Conservation (phyloP, 139 green algal genomes). For the Auxenochlorella protothecoides region DNA sequence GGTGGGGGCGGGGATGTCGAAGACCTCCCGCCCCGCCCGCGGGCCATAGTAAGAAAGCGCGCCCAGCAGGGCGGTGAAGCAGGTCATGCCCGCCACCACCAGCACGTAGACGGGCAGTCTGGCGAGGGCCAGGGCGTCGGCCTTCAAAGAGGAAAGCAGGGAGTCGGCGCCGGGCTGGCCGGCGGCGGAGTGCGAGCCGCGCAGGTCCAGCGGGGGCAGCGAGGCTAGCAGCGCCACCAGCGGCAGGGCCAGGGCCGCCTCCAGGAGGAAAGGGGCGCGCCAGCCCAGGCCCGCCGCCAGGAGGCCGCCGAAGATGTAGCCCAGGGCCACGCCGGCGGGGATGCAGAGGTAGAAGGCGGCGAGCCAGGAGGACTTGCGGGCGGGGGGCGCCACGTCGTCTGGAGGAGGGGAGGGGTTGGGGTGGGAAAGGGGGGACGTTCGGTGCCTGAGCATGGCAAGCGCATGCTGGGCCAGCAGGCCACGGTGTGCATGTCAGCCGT, state of each 20-base stretch:
- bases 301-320: conserved; percentile 76
- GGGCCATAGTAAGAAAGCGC: conserved; percentile 73
- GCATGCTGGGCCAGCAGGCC: no score
- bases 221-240: conserved; percentile 52
- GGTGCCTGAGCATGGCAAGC: no score
- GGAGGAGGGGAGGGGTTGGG: background rate
- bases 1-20: conserved; percentile 26
- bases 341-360: conserved; percentile 90
- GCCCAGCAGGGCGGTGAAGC: conserved; percentile 73
- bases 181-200: conserved; percentile 14
- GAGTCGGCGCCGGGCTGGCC: background rate
- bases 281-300: conserved; percentile 49
- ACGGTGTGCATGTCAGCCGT: no score
- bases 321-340: conserved; percentile 54
- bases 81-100: conserved; percentile 30
- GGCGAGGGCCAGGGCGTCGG: background rate
- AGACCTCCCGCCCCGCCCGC: conserved; percentile 51
- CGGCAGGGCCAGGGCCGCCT: conserved; percentile 66
- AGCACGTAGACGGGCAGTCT: conserved; percentile 2
- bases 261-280: conserved; percentile 72
- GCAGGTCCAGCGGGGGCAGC: conserved; percentile 47
- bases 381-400: conserved; percentile 79
- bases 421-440: background rate
- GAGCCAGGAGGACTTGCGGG: conserved; percentile 68
- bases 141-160: background rate